Evolutionary conservation across 805 yeast species (phyloP), one percentile per base, ranked within the genome.

Genomic region (Hanseniaspora meyeri): DNA sequence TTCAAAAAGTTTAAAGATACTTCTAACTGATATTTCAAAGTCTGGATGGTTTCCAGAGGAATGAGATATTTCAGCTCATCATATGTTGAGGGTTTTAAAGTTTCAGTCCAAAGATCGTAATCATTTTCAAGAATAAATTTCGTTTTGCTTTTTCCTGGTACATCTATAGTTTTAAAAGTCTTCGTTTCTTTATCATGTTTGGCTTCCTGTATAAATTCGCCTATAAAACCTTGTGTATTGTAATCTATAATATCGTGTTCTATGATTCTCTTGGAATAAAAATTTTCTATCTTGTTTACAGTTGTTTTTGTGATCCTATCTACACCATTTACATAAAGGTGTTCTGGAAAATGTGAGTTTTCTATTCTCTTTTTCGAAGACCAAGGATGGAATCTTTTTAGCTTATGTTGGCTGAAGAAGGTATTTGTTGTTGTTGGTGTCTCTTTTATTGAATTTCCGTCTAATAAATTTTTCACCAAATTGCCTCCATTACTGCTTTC

Each of bases 1-100:
- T 76, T 72, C 40, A 74, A 56, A 29, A 64, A 68, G 10, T 51
- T 59, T 57, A 73, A 71, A 0, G 75, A 68, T 27, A 61, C 60
- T 3, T 47, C 17, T 0, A 74, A 55, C 74, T 76, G 73, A 4
- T 51, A 54, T 14, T 62, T 58, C 7, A 70, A 64, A 0, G 57
- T 36, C 6, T 68, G 65, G 6, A 62, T 20, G 8, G 55, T 51
- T 1, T 62, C 59, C n/a, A 65, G 66, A 11, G 67, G 42, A 12
- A 74, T 52, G 0, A 73, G 64, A 16, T n/a, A 16, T 2, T n/a
- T 20, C 40, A 53, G 32, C 19, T 71, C 72, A 6, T 63, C 55
- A 1, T 69, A 24, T 0, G 56, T 24, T 14, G 57, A 50, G 0
- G 77, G 77, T 49, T 62, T 64, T 53, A 68, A 68, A 8, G 61